phyloP scores from a whole-genome alignment of 768 basidiomycete species.

The Agaricus subrufescens region DNA sequence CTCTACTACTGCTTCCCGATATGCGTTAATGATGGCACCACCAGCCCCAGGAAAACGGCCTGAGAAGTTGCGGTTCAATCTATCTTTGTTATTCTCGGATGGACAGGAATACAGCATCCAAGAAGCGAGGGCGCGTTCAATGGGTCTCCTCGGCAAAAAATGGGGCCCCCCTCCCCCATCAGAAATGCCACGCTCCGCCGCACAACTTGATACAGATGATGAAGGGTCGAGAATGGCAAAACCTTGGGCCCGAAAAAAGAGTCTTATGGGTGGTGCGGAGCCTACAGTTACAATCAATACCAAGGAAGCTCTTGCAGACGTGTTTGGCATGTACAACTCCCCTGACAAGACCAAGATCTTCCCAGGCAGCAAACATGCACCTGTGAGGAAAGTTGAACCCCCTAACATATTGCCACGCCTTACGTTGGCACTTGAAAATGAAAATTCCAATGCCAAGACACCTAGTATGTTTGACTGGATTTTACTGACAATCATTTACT shows the following conservation, averaged over 20 bases:
- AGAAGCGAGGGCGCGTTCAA: slow-evolving; percentile 76
- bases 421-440: slow-evolving; percentile 29
- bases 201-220: slow-evolving; percentile 57
- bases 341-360: slow-evolving; percentile 69
- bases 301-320: slow-evolving; percentile 89
- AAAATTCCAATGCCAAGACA: slow-evolving; percentile 37
- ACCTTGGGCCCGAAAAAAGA: slow-evolving; percentile 40
- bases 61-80: slow-evolving; percentile 66
- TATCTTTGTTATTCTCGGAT: slow-evolving; percentile 68
- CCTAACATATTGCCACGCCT: slow-evolving; percentile 32
- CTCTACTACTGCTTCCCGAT: slow-evolving; percentile 46
- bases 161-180: slow-evolving; percentile 66
- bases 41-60: slow-evolving; percentile 64
- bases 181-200: slow-evolving; percentile 29
- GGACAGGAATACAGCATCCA: slow-evolving; percentile 80
- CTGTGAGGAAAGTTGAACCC: slow-evolving; percentile 62
- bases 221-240: slow-evolving; percentile 45
- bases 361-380: slow-evolving; percentile 70
- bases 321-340: slow-evolving; percentile 95
- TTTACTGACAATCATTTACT: neutral
- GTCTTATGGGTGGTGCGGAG: slow-evolving; percentile 45
- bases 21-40: slow-evolving; percentile 71
- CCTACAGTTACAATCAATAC: slow-evolving; percentile 96
- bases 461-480: slow-evolving; percentile 22
- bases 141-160: slow-evolving; percentile 81